A percentile compares a stretch with the other conserved stretches of the same genome.
phyloP scores from a whole-genome alignment of 768 basidiomycete genomes.

The Xerocomellus amylosporus region DNA sequence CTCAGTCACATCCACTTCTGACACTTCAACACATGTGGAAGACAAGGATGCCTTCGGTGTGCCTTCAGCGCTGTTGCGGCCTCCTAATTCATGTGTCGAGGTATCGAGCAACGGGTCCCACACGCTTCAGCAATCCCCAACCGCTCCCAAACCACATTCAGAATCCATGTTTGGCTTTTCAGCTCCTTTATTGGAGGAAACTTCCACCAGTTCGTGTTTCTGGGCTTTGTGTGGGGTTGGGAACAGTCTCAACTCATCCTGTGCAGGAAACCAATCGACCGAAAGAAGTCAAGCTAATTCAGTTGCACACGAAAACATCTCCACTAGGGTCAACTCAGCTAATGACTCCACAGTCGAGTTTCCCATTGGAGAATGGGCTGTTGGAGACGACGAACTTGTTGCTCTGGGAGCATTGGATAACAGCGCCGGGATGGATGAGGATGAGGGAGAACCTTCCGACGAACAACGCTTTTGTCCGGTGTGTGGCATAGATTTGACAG shows the following conservation, averaged over 20 bases:
- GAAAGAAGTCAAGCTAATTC: neutral
- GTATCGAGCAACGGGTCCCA: neutral
- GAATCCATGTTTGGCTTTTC: constrained; percentile 20
- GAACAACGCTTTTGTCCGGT: constrained; percentile 24
- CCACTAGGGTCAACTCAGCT: neutral
- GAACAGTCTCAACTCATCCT: neutral
- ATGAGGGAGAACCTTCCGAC: constrained; percentile 13
- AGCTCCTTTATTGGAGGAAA: constrained; percentile 12
- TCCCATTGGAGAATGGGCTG: constrained; percentile 58
- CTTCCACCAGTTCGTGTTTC: constrained; percentile 12
- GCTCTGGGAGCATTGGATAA: constrained; percentile 31
- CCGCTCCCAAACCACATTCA: neutral
- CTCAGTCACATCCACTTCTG: neutral
- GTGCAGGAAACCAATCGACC: constrained; percentile 1
- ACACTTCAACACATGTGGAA: neutral
- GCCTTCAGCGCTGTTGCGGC: constrained; percentile 26
- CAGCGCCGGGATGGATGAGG: constrained; percentile 20
- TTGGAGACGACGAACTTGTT: constrained; percentile 67
- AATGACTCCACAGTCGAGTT: constrained; percentile 9
- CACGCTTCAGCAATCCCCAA: neutral
- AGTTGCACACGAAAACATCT: neutral
- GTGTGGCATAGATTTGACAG: constrained; percentile 19
- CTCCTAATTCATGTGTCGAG: neutral
- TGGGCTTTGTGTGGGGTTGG: neutral
- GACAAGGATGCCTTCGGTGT: constrained; percentile 19